Evolutionary conservation across 2,329 filamentous ascomycete species (phyloP).

Genomic region (Pseudogymnoascus sp.): DNA sequence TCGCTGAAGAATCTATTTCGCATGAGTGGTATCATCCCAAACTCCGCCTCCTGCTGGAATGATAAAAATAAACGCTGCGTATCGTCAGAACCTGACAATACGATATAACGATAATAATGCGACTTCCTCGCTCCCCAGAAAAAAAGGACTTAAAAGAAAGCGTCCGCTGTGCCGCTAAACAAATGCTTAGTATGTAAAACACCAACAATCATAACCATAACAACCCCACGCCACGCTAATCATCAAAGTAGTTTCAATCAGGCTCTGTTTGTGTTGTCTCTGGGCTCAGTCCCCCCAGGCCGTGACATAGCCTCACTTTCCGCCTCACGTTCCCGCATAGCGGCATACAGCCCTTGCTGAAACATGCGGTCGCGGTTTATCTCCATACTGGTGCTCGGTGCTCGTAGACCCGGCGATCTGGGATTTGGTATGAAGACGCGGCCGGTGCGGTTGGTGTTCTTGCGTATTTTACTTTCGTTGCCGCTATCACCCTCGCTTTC

Average conservation of each 20-base stretch:
- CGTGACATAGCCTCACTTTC: neutral
- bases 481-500: constrained; percentile 19
- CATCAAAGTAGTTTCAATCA: neutral
- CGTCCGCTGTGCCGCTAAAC: neutral
- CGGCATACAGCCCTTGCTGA: neutral
- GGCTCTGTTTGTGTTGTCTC: neutral
- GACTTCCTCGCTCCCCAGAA: neutral
- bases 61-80: neutral
- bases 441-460: neutral
- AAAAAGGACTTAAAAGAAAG: neutral
- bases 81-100: neutral
- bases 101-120: neutral
- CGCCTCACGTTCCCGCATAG: neutral
- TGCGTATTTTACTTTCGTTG: neutral
- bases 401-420: constrained; percentile 26
- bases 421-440: constrained; percentile 28
- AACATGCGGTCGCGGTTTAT: constrained; percentile 29
- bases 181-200: neutral
- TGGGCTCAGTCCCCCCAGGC: neutral
- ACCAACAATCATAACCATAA: neutral
- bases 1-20: neutral
- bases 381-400: constrained; percentile 27
- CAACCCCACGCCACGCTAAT: neutral
- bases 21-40: constrained; percentile 1
- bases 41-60: neutral